Percentiles rank a stretch among this genome's conserved stretches.
Evolutionary conservation across 2,329 filamentous ascomycete genomes (phyloP).

Genomic region (Cordyceps militaris): DNA sequence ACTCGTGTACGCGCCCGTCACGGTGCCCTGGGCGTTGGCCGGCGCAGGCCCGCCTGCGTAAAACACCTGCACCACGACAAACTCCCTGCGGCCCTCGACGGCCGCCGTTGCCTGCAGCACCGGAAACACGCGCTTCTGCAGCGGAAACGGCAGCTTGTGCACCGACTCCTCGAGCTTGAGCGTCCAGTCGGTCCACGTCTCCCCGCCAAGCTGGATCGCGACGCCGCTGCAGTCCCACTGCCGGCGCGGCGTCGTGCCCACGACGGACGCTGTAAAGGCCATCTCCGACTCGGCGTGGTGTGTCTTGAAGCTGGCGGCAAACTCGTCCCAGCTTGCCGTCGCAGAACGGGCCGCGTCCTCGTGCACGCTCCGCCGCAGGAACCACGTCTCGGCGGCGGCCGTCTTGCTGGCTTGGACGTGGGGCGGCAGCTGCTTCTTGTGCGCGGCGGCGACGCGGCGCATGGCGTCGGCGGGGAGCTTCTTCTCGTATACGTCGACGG

Average conservation of each 20-base stretch:
- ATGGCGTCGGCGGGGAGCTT: constrained; percentile 40
- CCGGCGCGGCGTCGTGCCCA: constrained; percentile 28
- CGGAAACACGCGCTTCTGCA: constrained; percentile 59
- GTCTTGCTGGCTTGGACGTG: constrained; percentile 17
- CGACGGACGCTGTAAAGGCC: constrained; percentile 33
- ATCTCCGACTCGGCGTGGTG: constrained; percentile 34
- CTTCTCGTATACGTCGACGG: constrained; percentile 47
- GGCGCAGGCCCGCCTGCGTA: constrained; percentile 31
- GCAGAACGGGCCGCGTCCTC: constrained; percentile 40
- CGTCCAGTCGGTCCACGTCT: constrained; percentile 40
- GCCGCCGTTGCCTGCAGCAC: constrained; percentile 55
- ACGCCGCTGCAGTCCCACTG: constrained; percentile 40
- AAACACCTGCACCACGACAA: constrained; percentile 52
- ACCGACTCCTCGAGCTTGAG: constrained; percentile 56
- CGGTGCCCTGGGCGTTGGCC: constrained; percentile 37
- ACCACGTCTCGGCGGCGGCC: constrained; percentile 51
- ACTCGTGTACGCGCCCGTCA: constrained; percentile 55
- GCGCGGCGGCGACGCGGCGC: constrained; percentile 28
- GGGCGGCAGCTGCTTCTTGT: constrained; percentile 19
- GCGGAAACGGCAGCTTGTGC: constrained; percentile 53
- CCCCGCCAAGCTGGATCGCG: constrained; percentile 30
- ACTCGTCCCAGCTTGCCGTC: constrained; percentile 58
- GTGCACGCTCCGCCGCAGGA: constrained; percentile 56
- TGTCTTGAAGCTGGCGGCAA: constrained; percentile 51
- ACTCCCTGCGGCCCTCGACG: constrained; percentile 35